Evolutionary conservation across 78 protist species (phyloP).

Genomic region (Pigoraptor vietnamica): DNA sequence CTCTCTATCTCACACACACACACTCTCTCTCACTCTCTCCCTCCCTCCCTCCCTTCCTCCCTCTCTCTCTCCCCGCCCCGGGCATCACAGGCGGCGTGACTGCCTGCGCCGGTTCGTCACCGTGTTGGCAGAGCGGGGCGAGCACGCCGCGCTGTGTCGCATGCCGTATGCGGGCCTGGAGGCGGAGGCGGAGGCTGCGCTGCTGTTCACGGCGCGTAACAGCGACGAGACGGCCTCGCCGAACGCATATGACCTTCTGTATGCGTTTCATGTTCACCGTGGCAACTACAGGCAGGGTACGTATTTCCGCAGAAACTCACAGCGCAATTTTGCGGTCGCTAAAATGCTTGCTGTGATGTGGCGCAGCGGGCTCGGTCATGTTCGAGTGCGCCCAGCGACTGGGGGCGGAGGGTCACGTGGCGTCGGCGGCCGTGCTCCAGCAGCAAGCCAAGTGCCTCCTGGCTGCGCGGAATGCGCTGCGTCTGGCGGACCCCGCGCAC

Average conservation of each 20-base stretch:
- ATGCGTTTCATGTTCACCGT: neutral
- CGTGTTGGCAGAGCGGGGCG: neutral
- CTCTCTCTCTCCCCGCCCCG: no score
- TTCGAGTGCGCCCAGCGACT: neutral
- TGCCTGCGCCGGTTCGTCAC: neutral
- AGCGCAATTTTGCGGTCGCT: neutral
- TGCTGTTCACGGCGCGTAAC: neutral
- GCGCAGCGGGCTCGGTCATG: neutral
- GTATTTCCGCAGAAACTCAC: neutral
- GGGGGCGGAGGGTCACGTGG: neutral
- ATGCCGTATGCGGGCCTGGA: neutral
- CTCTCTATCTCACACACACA: no score
- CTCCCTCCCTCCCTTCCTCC: no score
- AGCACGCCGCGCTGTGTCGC: neutral
- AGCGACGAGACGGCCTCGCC: neutral
- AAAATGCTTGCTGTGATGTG: no score
- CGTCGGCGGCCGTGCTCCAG: neutral
- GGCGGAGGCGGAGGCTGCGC: neutral
- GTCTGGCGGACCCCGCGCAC: neutral
- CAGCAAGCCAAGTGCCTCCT: neutral
- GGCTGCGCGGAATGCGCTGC: neutral
- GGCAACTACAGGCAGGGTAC: neutral
- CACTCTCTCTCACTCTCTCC: no score
- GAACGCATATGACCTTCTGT: neutral
- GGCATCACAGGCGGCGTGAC: neutral